Percentiles rank a stretch among this genome's conserved stretches.
Conservation (phyloP, 2,329 filamentous ascomycete genomes). For the Curvularia verruculosa region DNA sequence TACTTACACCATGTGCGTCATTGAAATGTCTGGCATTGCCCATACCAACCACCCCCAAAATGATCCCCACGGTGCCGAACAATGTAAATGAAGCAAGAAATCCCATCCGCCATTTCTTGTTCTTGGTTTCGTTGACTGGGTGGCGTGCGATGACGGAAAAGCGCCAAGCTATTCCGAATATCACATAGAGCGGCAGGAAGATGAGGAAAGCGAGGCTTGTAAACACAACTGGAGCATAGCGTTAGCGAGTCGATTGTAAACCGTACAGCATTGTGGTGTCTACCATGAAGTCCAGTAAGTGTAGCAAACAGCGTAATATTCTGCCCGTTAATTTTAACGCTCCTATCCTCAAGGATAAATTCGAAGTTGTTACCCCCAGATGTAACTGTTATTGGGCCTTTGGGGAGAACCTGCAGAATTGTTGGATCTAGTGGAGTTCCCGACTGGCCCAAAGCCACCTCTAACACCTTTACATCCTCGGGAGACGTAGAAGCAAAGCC, state of each 20-base stretch:
- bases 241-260: not conserved
- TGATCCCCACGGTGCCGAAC: slow-evolving; percentile 24
- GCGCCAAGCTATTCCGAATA: slow-evolving; percentile 33
- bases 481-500: slow-evolving; percentile 25
- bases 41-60: slow-evolving; percentile 35
- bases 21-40: slow-evolving; percentile 34
- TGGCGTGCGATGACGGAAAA: slow-evolving; percentile 32
- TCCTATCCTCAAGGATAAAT: slow-evolving; percentile 24
- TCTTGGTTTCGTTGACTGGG: slow-evolving; percentile 32
- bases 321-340: slow-evolving; percentile 33
- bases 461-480: slow-evolving; percentile 13
- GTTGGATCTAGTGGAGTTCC: slow-evolving; percentile 25
- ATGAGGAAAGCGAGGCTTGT: slow-evolving; percentile 32
- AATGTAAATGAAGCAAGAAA: slow-evolving; percentile 28
- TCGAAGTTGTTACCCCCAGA: slow-evolving; percentile 35
- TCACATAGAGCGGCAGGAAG: slow-evolving; percentile 36
- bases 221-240: slow-evolving; percentile 23
- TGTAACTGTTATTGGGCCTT: slow-evolving; percentile 30
- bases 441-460: not conserved
- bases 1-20: slow-evolving; percentile 31
- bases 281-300: slow-evolving; percentile 35
- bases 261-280: not conserved
- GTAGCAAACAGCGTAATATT: slow-evolving; percentile 23
- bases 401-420: slow-evolving; percentile 25
- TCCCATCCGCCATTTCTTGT: slow-evolving; percentile 34